A percentile compares a stretch with the other conserved stretches of the same genome.
Conservation (phyloP, 2,329 filamentous ascomycete genomes). For the Coniella vitis region DNA sequence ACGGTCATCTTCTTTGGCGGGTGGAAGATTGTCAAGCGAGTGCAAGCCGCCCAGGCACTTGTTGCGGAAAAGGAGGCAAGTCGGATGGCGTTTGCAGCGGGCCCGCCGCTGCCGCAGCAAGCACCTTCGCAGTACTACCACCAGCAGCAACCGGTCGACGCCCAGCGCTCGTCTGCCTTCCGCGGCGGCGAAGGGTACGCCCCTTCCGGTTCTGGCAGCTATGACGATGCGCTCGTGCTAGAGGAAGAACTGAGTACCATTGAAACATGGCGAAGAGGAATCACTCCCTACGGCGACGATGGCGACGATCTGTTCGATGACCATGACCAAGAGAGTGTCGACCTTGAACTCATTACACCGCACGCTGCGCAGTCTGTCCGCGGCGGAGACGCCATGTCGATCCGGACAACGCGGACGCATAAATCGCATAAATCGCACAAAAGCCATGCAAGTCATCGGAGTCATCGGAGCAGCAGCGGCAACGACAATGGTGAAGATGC, state of each 20-base stretch:
- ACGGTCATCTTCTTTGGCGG: slow-evolving; percentile 93
- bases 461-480: slow-evolving; percentile 15
- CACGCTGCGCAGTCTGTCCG: slow-evolving; percentile 42
- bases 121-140: not conserved
- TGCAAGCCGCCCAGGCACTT: slow-evolving; percentile 40
- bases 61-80: slow-evolving; percentile 21
- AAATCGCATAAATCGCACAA: slow-evolving; percentile 29
- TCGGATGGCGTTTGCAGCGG: slow-evolving; percentile 22
- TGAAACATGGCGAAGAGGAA: slow-evolving; percentile 53
- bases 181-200: slow-evolving; percentile 3
- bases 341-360: slow-evolving; percentile 48
- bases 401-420: slow-evolving; percentile 35
- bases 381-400: slow-evolving; percentile 20
- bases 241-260: slow-evolving; percentile 53
- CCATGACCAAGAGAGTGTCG: slow-evolving; percentile 29
- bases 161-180: not conserved
- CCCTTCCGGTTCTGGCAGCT: slow-evolving; percentile 19
- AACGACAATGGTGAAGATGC: slow-evolving; percentile 12
- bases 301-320: not conserved
- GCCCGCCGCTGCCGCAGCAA: slow-evolving; percentile 17
- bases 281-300: slow-evolving; percentile 36
- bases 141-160: not conserved
- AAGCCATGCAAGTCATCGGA: slow-evolving; percentile 18
- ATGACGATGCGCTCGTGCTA: slow-evolving; percentile 51
- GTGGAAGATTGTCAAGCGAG: slow-evolving; percentile 93